Percentiles rank a stretch among this genome's conserved stretches.
These are phyloP conservation scores for Plicaturopsis crispa DNA, from an alignment of 768 basidiomycete species.

Conservation along the genomic window DNA sequence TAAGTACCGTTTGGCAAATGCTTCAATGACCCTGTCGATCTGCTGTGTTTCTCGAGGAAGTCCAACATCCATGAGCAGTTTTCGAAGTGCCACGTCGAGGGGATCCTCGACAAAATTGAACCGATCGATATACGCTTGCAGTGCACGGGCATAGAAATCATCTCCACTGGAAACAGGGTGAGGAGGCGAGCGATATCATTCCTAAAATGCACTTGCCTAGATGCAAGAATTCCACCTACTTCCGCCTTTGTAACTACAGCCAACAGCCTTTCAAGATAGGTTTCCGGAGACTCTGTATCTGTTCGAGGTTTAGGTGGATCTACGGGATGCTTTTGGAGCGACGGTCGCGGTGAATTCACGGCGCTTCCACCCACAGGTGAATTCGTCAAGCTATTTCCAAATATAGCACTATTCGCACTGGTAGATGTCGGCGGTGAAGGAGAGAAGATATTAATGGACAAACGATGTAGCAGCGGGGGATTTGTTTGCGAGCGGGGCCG, in stretches of 20 bases:
- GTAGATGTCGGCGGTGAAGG: constrained; percentile 29
- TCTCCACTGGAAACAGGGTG: constrained; percentile 48
- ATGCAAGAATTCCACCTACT: constrained; percentile 72
- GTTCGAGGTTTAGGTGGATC: constrained; percentile 43
- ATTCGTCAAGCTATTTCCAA: constrained; percentile 8
- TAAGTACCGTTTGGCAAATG: constrained; percentile 81
- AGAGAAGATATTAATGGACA: constrained; percentile 61
- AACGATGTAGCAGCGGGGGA: constrained; percentile 61
- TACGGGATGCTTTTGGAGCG: constrained; percentile 33
- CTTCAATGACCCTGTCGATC: constrained; percentile 96
- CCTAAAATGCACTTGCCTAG: constrained; percentile 43
- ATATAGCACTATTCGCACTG: constrained; percentile 8
- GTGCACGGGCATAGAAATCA: constrained; percentile 57
- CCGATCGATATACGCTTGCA: constrained; percentile 61
- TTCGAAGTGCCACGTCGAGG: constrained; percentile 86
- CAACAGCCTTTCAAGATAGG: constrained; percentile 60
- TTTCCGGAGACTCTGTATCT: constrained; percentile 60
- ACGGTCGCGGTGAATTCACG: constrained; percentile 35
- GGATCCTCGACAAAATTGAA: constrained; percentile 80
- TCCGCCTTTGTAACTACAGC: constrained; percentile 68
- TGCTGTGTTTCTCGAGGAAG: constrained; percentile 96
- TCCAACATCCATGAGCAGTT: constrained; percentile 83
- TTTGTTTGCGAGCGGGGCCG: constrained; percentile 50
- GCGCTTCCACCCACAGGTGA: constrained; percentile 17
- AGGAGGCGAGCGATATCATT: constrained; percentile 2